Percentiles rank a stretch among this genome's conserved stretches.
Conservation (phyloP, 805 yeast genomes). For the Citeromyces matritensis region DNA sequence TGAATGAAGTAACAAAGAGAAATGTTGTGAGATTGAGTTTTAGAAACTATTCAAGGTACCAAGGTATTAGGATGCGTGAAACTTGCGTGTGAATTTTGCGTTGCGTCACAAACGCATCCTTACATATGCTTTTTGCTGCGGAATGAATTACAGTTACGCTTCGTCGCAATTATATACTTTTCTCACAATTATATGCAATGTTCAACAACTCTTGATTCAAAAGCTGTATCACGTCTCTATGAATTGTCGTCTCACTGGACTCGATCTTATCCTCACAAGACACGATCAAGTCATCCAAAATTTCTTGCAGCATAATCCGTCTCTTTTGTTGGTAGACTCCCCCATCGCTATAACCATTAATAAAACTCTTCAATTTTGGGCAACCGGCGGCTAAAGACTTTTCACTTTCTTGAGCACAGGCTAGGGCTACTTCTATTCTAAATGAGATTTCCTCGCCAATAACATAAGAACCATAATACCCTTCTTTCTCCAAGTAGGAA, state of each 20-base stretch:
- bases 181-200: not conserved
- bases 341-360: constrained; percentile 36
- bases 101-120: no score
- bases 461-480: constrained; percentile 67
- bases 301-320: constrained; percentile 13
- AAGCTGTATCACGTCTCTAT: no score
- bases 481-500: constrained; percentile 29
- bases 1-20: no score
- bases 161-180: no score
- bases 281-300: constrained; percentile 14
- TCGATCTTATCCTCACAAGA: no score
- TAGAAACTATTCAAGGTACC: no score
- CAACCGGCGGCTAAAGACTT: constrained; percentile 9
- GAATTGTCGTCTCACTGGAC: no score
- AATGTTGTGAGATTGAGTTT: no score
- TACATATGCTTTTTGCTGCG: no score
- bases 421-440: constrained; percentile 63
- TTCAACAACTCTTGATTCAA: not conserved
- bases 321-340: constrained; percentile 17
- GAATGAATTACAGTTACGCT: no score
- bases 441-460: constrained; percentile 44
- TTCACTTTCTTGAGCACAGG: constrained; percentile 26
- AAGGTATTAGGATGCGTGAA: no score
- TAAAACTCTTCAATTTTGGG: constrained; percentile 17
- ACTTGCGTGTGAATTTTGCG: no score